phyloP scores from a whole-genome alignment of 257 asterid species.

The Primulina eburnea region DNA sequence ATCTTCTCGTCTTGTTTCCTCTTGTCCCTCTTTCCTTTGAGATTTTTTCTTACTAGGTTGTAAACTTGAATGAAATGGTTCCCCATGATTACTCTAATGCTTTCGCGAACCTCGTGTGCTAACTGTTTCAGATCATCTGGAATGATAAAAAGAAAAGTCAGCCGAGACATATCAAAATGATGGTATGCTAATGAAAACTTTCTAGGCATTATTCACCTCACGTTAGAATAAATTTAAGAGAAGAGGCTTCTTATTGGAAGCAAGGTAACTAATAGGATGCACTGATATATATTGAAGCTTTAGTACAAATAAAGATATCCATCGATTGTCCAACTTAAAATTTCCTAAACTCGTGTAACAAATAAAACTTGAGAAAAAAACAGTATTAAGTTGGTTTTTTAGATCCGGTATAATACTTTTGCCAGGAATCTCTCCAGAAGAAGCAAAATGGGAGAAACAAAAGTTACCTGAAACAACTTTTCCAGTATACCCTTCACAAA shows the following conservation, averaged over 20 bases:
- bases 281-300: neutral
- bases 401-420: too few species aligned
- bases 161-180: neutral
- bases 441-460: neutral
- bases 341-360: neutral
- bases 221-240: neutral
- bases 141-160: neutral
- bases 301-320: neutral
- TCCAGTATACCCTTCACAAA: constrained; percentile 76
- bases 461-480: constrained; percentile 64
- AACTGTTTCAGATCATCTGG: constrained; percentile 75
- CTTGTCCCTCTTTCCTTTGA: constrained; percentile 77
- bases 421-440: constrained; percentile 4
- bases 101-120: constrained; percentile 59
- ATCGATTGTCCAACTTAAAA: neutral
- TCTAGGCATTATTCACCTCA: neutral
- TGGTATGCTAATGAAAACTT: neutral
- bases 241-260: neutral
- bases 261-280: neutral
- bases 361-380: too few species aligned
- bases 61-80: constrained; percentile 52
- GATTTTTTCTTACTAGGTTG: constrained; percentile 57
- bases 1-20: constrained; percentile 68
- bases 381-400: too few species aligned
- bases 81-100: constrained; percentile 60